A percentile compares a stretch with the other conserved stretches of the same genome.
Conservation (phyloP, 2,329 filamentous ascomycete genomes). For the Cercospora canescens region DNA sequence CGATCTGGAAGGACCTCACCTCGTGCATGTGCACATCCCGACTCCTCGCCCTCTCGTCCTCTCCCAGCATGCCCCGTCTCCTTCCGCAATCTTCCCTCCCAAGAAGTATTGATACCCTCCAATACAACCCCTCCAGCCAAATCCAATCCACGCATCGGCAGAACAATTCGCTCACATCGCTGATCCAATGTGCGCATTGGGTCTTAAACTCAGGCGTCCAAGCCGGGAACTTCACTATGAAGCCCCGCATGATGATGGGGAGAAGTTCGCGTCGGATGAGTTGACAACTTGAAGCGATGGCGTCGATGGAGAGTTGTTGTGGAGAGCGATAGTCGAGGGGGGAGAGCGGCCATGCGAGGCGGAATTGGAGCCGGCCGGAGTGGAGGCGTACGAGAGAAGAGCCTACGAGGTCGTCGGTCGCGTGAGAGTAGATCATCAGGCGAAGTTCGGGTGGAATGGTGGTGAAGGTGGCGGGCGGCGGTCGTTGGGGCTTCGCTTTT, state of each 20-base stretch:
- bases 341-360: conserved; percentile 13
- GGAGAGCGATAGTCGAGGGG: conserved; percentile 8
- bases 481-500: not conserved
- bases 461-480: not conserved
- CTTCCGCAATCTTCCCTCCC: not conserved
- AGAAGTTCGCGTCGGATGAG: conserved; percentile 16
- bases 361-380: conserved; percentile 9
- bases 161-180: conserved; percentile 15
- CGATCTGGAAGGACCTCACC: not conserved
- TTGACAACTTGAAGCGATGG: conserved; percentile 2
- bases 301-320: conserved; percentile 18
- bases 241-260: conserved; percentile 11
- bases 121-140: conserved; percentile 24
- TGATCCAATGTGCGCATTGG: conserved; percentile 20
- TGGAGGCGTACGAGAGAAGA: conserved; percentile 1
- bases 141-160: conserved; percentile 17
- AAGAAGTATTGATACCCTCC: conserved; percentile 13
- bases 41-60: conserved; percentile 17
- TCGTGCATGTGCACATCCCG: conserved; percentile 14
- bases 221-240: conserved; percentile 22
- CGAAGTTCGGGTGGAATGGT: conserved; percentile 18
- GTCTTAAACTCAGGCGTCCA: conserved; percentile 23
- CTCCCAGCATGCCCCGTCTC: not conserved
- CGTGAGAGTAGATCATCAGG: conserved; percentile 17
- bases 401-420: conserved; percentile 4